Base-by-base conservation (phyloP, 139 green algal genomes). In the Picochlorum sp. region DNA sequence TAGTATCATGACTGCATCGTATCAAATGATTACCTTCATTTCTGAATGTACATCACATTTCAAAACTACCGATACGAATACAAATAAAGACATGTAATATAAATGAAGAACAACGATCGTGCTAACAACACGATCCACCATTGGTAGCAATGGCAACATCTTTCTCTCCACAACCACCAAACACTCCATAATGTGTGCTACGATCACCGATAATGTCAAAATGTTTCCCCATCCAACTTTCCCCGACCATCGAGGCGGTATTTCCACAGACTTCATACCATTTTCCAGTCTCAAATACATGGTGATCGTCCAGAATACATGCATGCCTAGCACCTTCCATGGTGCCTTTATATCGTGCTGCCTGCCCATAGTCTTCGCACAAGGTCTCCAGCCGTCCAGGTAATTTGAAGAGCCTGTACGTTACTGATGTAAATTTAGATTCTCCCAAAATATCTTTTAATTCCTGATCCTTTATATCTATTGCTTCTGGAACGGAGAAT, bases 371-470 rank as follows among this genome's bases (percentile, higher is more conserved):
- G 62, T 97, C 87, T 57, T 98, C 86, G 58, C 79, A 89, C 32
- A 78, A 50, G 31, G 74, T 70, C 70, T 97, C 89, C 24, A 95
- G 68, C 39, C 71, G 54, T 4, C 69, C 85, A 4, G 87, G 81
- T 44, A 97, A 64, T 81, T 98, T 98, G 84, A 99, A 96, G 26
- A 97, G 72, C 26, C 87, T 77, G 66, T 93, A 96, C 7, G 93
- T 99, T 65, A 98, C 85, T 60, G 70, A 87, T 72, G 75, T 90
- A 82, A 97, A 99, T 10, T 51, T 73, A 0, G 90, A 85, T 8
- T 94, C 78, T 0, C 93, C 93, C 10, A 91, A 41, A 43, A 95
- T 22, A 3, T 64, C 59, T 32, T 53, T 39, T 24, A 97, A 71
- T 47, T 86, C 75, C 0, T 61, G 3, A 55, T 98, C 91, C 20